Evolutionary conservation across 129 eudicot genomes (phyloP), one percentile per base, ranked within the genome.

Genomic region (Calendula officinalis): DNA sequence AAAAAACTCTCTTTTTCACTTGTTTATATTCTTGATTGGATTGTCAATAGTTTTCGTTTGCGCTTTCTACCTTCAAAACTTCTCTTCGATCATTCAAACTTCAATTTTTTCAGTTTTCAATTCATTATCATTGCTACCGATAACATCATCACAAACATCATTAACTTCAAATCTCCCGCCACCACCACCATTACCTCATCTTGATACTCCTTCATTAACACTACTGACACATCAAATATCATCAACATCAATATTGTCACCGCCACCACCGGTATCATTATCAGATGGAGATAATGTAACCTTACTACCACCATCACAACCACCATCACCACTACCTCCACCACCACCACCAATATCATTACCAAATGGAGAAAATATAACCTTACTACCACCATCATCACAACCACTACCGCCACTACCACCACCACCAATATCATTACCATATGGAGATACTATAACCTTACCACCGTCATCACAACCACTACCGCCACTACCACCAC

Each of bases 21-120:
- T 78, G 62, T 77, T 81, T 62, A 39, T 83, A 68, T 71, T 87
- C 14, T 33, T 75, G 54, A 38, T 79, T 34, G 78, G 87, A 39
- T 55, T 81, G 33, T 74, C 89, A 4, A 43, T 86, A n/a, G 88
- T 83, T 14, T 33, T 86, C 22, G 27, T 75, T 27, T 70, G 60
- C 58, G 66, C 76, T 33, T 66, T 76, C 44, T 78, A 60, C 41
- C 62, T 83, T 67, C 71, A 52, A 64, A 73, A 36, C 53, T 45
- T 75, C 66, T 60, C 71, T 12, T 7, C 68, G 16, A 3, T 13
- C 40, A 11, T 60, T 37, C 82, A 61, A 16, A 34, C 66, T 43
- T 62, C 69, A 30, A 4, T 53, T 32, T 22, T 30, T 50, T 41
- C 56, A 0, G 5, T 13, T 60, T 41, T 50, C 8, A 56, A 73